Evolutionary conservation across 768 basidiomycete species (phyloP), one percentile per base, ranked within the genome.

Genomic region (Pisolithus microcarpus): DNA sequence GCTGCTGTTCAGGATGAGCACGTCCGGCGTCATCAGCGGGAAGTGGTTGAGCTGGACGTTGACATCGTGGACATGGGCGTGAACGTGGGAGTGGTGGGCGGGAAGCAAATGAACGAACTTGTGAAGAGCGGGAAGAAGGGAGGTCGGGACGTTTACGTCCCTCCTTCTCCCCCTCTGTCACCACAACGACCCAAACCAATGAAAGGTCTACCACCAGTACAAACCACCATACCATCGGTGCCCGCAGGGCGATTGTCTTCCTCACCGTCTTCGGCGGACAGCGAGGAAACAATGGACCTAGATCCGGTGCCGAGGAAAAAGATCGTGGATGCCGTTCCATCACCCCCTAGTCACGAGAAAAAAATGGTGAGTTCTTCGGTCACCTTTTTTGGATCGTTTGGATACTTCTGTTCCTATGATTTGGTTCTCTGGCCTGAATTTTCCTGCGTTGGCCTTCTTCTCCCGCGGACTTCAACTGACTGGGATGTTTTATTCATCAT

Each of bases 1-100:
- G 49, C 57, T 19, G 70, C 71, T 24, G 63, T 75, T 21, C 34
- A 55, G 4, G 69, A 69, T 1, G 63, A 68, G 36, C 42, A 36
- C 18, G 62, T 75, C 31, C 28, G 54, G 5, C 63, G 65, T 1
- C 58, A 67, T 31, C 43, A 38, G 15, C 18, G 28, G 13, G 31
- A 19, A 34, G 18, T 21, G 4, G 10, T 30, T 4, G 45, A 31
- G 11, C 19, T 46, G 31, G 45, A 46, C 21, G 45, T 46, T 21
- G 45, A 46, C 16, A 4, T 46, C 28, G 45, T 46, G 18, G 45
- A 46, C 10, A 46, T 46, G 45, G 45, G 45, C 19, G 34, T 46
- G 3, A 15, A 21, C 45, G 18, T 51, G 9, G 28, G 43, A 10
- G 18, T 9, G 16, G 9, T 28, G 9, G 11, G 11, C 2, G 10